Evolutionary conservation across 257 asterid species (phyloP).

Genomic region (Nicotiana benthamiana): DNA sequence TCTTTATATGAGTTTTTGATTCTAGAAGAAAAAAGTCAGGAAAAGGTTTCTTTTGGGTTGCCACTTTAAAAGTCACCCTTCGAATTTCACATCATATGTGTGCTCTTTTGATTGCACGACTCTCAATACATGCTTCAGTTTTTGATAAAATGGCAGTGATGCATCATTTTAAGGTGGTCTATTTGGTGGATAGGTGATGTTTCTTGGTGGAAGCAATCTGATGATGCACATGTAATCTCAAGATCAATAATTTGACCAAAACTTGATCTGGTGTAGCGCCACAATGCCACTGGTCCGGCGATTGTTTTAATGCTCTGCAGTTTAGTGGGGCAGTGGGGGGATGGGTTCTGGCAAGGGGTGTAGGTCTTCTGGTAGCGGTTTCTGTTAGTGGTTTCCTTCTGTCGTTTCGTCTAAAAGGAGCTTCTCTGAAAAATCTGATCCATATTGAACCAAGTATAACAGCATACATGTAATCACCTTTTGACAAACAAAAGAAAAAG

Average conservation of each 20-base stretch:
- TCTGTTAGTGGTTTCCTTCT: slow-evolving; percentile 2
- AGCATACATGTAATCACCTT: neutral
- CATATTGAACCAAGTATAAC: neutral
- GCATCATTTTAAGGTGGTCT: neutral
- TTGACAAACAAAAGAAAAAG: slow-evolving; percentile 2
- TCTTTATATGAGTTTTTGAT: neutral
- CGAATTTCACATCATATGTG: neutral
- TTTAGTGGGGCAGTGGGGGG: neutral
- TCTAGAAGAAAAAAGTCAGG: neutral
- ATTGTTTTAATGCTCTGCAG: neutral
- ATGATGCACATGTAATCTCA: neutral
- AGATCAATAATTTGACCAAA: neutral
- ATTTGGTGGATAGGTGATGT: neutral
- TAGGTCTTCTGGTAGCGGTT: neutral
- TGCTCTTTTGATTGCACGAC: neutral
- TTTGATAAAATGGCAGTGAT: neutral
- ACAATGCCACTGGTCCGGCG: neutral
- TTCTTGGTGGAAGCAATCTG: neutral
- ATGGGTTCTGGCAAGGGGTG: neutral
- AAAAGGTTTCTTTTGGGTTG: neutral
- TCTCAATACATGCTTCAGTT: neutral
- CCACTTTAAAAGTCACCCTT: neutral
- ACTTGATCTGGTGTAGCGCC: neutral
- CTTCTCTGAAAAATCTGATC: neutral
- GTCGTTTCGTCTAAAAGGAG: neutral